Evolutionary conservation across 768 basidiomycete genomes (phyloP).

Genomic region (Mycena metata): DNA sequence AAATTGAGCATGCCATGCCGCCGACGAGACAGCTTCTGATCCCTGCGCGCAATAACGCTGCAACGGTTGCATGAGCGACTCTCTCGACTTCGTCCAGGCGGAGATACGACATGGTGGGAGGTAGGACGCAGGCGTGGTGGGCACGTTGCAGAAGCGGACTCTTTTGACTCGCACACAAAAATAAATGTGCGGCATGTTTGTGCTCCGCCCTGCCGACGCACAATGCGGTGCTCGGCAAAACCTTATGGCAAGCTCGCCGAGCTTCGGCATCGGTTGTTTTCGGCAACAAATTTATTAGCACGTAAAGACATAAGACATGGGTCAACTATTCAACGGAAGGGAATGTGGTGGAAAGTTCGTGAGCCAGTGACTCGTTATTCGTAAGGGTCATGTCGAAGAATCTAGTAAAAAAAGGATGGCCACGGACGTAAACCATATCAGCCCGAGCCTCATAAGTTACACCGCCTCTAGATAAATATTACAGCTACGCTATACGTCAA

Average conservation of each 20-base stretch:
- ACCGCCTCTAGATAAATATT: constrained; percentile 23
- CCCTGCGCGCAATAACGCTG: constrained; percentile 40
- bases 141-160: constrained; percentile 24
- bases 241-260: too few species aligned
- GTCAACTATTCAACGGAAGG: too few species aligned
- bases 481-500: constrained; percentile 23
- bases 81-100: constrained; percentile 42
- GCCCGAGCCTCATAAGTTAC: background rate
- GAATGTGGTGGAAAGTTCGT: too few species aligned
- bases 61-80: constrained; percentile 45
- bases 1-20: constrained; percentile 54
- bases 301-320: too few species aligned
- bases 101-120: constrained; percentile 21
- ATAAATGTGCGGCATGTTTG: constrained; percentile 14
- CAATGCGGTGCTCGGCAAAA: too few species aligned
- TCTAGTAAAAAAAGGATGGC: too few species aligned
- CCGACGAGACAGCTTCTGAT: constrained; percentile 55
- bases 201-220: too few species aligned
- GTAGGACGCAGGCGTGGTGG: constrained; percentile 4
- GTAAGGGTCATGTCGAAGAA: too few species aligned
- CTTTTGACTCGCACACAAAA: constrained; percentile 10
- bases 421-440: too few species aligned
- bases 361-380: too few species aligned
- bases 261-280: too few species aligned
- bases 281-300: too few species aligned